Evolutionary conservation across 225 moss, liverwort and hornwort species (phyloP).

Genomic region (Thuidium tamariscinum): DNA sequence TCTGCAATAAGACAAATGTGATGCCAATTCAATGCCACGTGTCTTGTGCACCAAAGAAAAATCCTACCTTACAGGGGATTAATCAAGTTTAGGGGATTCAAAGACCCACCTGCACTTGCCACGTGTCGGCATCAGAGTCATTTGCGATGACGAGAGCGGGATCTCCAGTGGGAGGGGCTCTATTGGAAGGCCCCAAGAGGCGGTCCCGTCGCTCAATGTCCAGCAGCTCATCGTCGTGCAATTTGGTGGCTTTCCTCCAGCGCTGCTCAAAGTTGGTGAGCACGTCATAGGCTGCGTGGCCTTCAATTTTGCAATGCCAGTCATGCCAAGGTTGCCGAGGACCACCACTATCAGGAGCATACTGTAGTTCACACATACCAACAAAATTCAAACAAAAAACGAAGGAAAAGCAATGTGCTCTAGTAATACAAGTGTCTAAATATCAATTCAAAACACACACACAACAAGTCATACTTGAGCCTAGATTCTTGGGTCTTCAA

Average conservation of each 20-base stretch:
- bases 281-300: slow-evolving; percentile 87
- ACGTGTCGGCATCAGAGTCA: slow-evolving; percentile 38
- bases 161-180: slow-evolving; percentile 41
- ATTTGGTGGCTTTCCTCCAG: slow-evolving; percentile 60
- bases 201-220: slow-evolving; percentile 38
- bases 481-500: neutral
- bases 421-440: neutral
- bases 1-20: neutral
- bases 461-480: too few species aligned
- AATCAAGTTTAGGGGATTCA: rapidly evolving
- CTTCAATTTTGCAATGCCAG: slow-evolving; percentile 81
- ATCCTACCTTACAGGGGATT: too few species aligned
- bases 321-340: slow-evolving; percentile 96
- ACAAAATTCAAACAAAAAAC: neutral
- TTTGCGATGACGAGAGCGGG: slow-evolving; percentile 20
- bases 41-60: too few species aligned
- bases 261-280: slow-evolving; percentile 90
- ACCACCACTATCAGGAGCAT: slow-evolving; percentile 45
- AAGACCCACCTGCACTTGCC: slow-evolving; percentile 62
- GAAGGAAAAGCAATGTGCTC: too few species aligned
- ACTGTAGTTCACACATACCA: neutral
- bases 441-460: neutral
- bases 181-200: slow-evolving; percentile 54
- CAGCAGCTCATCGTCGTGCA: slow-evolving; percentile 60
- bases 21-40: neutral